Base-by-base conservation (phyloP, 306 rosid species). In the Gleditsia sinensis region DNA sequence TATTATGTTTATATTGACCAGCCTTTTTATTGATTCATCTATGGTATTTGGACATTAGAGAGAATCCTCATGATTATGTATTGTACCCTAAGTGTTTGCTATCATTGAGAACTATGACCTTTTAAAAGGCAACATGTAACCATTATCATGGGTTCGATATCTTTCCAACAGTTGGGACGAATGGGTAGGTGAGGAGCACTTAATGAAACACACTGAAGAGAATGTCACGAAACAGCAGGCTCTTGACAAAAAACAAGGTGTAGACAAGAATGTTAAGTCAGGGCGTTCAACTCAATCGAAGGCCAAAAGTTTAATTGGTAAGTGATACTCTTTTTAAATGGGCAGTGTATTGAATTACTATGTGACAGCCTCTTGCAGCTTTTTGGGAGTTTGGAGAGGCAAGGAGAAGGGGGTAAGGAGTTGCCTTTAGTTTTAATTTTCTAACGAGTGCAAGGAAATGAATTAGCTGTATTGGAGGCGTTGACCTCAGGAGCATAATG, bases 151-250 rank as follows among this genome's bases (percentile, higher is more conserved):
- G 83, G 67, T 87, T 88, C 81, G 80, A 80, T 83, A 84, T 93
- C 89, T 87, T 87, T 88, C 83, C 88, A 75, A 91, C 98, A 93
- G 98, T 93, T 93, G 98, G 98, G 98, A 93, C 45, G 98, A 93
- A 84, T 91, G 96, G 97, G 97, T 91, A 62, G 93, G 90, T 74
- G 87, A 78, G 80, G 91, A 87, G 1, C 96, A 94, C 46, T 72
- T 94, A 75, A 70, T 91, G 98, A 91, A 94, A 79, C 67, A 78
- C 75, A 88, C 85, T 24, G 90, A 86, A 75, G 97, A 86, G 81
- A 91, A 91, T 83, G 80, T 90, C 27, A 1, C 6, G 77, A 91
- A 91, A 86, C 97, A 91, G 71, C 83, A 30, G 77, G 85, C 88
- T 32, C 87, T 89, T 70, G 90, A 86, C 81, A 85, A 86, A 75